Base-by-base conservation (phyloP, 78 protist species). In the Kipferlia bialata region DNA sequence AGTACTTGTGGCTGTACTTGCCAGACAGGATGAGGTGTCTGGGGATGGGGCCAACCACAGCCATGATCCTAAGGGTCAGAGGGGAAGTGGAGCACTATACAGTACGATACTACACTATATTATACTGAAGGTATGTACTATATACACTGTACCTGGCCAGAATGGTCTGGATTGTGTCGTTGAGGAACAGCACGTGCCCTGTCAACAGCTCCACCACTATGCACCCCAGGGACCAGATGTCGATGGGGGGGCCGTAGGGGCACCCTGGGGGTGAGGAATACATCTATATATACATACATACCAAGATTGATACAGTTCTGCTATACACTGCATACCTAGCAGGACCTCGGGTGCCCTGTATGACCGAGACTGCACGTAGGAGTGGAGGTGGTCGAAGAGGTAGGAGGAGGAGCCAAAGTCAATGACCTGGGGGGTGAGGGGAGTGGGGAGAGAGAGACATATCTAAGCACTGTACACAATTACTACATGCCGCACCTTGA, bases 331-430 rank as follows among this genome's bases (percentile, higher is more conserved):
- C 32, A 45, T 26, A 12, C 70, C 70, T 3, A 61, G 60, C 22
- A 74, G 1, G 1, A 75, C 85, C 29, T 79, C 89, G 1, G 89
- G 89, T 6, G 89, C 89, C 32, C 89, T 64, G 76, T 85, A 85
- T 1, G 77, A 65, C 34, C 89, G 68, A 0, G 78, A 66, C 71
- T 85, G 86, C 37, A 73, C 71, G 74, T 85, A 85, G 16, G 77
- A 73, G 56, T 45, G 39, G 38, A 76, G 76, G 53, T 73, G 70
- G 61, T 82, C 90, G 1, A 48, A 59, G 41, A 41, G 31, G 78
- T 71, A 85, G 70, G 80, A 79, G 1, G 71, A 31, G 26, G 79
- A 67, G 39, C 90, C 90, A 56, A 85, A 82, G 63, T 85, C 90
- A 28, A 85, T 76, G 17, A 85, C 64, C n/a, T n/a, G n/a, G n/a